Percentiles rank a stretch among this genome's conserved stretches.
phyloP scores from a whole-genome alignment of 768 basidiomycete genomes.

The Infundibulicybe gibba region DNA sequence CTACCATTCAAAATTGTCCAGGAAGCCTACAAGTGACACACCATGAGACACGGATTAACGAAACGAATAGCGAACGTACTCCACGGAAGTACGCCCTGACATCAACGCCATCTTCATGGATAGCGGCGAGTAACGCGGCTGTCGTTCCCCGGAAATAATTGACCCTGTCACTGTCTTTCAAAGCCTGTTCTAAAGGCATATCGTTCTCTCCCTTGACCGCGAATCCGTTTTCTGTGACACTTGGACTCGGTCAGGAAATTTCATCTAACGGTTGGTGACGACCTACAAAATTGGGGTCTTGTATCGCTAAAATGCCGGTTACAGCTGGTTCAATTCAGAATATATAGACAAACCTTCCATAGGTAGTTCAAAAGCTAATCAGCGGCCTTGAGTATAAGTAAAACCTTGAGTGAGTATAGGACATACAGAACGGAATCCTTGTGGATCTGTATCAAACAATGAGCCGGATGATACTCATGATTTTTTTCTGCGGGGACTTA shows the following conservation, averaged over 20 bases:
- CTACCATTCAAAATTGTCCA: constrained; percentile 72
- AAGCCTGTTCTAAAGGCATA: constrained; percentile 47
- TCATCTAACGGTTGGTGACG: too few species aligned
- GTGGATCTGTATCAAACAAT: constrained; percentile 41
- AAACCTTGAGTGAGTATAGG: neutral
- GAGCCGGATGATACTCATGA: neutral
- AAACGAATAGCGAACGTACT: constrained; percentile 32
- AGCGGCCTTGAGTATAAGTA: neutral
- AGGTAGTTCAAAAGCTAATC: constrained; percentile 60
- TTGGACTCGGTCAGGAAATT: constrained; percentile 11
- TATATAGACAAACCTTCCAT: constrained; percentile 45
- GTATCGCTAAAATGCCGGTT: constrained; percentile 39
- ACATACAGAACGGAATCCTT: constrained; percentile 61
- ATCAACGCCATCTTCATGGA: constrained; percentile 61
- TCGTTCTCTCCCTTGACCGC: constrained; percentile 61
- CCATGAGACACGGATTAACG: neutral
- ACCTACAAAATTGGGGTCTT: constrained; percentile 36
- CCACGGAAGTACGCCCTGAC: constrained; percentile 65
- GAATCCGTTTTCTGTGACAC: constrained; percentile 76
- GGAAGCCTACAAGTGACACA: constrained; percentile 39
- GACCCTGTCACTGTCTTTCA: constrained; percentile 60
- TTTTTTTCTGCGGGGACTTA: constrained; percentile 24
- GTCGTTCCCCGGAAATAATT: constrained; percentile 64
- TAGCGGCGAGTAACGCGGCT: constrained; percentile 49
- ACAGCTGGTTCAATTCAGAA: constrained; percentile 1